Conservation (phyloP, 1,284 basidiomycete species). For the Pterulicium gracile region DNA sequence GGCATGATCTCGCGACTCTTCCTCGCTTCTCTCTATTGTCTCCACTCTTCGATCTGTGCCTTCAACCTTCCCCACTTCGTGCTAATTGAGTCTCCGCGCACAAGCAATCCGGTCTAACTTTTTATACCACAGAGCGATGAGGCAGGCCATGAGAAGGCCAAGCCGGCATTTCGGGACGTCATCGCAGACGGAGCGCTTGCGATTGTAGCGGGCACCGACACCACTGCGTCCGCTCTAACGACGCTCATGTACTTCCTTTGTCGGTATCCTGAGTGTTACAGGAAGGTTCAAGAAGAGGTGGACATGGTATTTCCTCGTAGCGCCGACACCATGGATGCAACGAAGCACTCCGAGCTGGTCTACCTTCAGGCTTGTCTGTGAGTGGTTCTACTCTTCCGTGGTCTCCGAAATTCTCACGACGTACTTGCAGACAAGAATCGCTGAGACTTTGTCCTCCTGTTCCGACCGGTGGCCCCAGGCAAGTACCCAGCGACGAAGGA, state of each 20-base stretch:
- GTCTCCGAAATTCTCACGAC: conserved; percentile 3
- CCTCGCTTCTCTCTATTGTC: not conserved
- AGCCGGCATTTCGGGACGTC: conserved; percentile 25
- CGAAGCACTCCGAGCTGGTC: conserved; percentile 25
- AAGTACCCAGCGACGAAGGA: conserved; percentile 26
- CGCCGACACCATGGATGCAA: conserved; percentile 24
- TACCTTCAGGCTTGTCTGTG: conserved; percentile 45
- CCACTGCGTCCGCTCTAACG: conserved; percentile 34
- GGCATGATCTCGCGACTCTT: not conserved
- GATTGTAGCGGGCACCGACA: conserved; percentile 49
- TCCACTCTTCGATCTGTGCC: no score
- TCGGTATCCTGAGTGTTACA: conserved; percentile 29
- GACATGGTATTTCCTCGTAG: conserved; percentile 31
- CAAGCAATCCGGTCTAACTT: not conserved
- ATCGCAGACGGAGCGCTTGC: conserved; percentile 35
- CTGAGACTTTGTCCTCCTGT: conserved; percentile 45
- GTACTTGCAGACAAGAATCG: conserved; percentile 39
- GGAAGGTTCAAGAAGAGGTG: conserved; percentile 37
- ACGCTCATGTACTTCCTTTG: conserved; percentile 36
- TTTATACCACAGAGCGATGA: conserved; percentile 37
- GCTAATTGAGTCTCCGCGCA: no score
- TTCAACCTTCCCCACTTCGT: no score
- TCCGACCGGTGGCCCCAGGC: conserved; percentile 38
- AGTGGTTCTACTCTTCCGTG: conserved; percentile 13
- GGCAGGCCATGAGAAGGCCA: conserved; percentile 25